Evolutionary conservation across 768 basidiomycete genomes (phyloP), one percentile per base, ranked within the genome.

Genomic region (Phylloporus arenicola): DNA sequence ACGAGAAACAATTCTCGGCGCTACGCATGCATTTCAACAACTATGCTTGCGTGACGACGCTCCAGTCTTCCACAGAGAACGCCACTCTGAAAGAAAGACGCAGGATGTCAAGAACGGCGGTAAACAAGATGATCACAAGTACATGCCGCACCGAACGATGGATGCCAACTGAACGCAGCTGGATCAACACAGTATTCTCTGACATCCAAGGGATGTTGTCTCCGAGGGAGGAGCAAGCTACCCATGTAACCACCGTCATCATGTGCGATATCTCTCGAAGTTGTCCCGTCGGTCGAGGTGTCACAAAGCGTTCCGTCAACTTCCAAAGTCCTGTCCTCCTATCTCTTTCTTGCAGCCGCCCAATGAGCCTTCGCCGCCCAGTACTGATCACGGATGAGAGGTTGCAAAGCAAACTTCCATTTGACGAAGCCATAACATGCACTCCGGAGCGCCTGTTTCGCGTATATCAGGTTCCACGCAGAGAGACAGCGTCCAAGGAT

Each of bases 31-130:
- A 50, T 22, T 72, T 73, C 6, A 53, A 63, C 19, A 65, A 55
- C 11, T 61, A 71, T 20, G 73, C 70, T 10, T 75, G 75, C 53
- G 63, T 75, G 49, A 74, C 72, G 12, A 68, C 71, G 6, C 58
- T 66, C 2, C 41, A 45, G 24, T 31, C 60, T 31, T 12, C 33
- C 7, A 44, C n/a, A 27, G 51, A 39, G 38, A 59, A 43, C 17
- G 20, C 50, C 12, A 50, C 40, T 34, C 38, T 61, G 30, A 37
- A 13, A 25, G 49, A 52, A 43, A 61, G 62, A 46, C 57, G 42
- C 19, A 47, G 39, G 16, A 48, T 65, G 43, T 68, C 69, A 31
- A 61, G 51, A 34, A 25, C 9, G 17, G 41, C 54, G 12, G 25
- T 70, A 0, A 43, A 38, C 30, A 48, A 54, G 7, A 55, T 65